A percentile compares a stretch with the other conserved stretches of the same genome.
phyloP scores from a whole-genome alignment of 2,329 filamentous ascomycete species.

The Rhinocladiella similis region DNA sequence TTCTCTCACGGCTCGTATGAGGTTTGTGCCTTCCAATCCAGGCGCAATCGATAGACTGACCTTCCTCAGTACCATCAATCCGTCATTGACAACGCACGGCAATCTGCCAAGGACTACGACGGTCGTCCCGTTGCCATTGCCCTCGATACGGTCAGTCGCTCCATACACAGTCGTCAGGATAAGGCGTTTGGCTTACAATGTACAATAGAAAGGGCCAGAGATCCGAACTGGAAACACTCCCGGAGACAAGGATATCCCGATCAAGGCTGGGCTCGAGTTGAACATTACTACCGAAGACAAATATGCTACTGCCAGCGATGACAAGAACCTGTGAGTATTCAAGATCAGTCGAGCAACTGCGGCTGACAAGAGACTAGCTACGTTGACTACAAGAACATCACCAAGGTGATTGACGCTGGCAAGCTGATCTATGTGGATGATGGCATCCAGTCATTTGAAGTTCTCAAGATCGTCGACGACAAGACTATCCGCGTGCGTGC shows the following conservation, averaged over 20 bases:
- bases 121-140: conserved; percentile 95
- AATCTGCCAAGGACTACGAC: conserved; percentile 73
- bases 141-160: conserved; percentile 68
- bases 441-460: conserved; percentile 94
- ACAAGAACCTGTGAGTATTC: conserved; percentile 83
- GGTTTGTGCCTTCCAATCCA: conserved; percentile 37
- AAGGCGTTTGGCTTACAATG: conserved; percentile 31
- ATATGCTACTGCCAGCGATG: conserved; percentile 80
- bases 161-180: neutral
- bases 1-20: conserved; percentile 93
- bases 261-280: conserved; percentile 77
- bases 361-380: conserved; percentile 58
- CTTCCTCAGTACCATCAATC: conserved; percentile 80
- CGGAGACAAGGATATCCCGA: conserved; percentile 73
- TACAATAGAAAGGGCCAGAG: conserved; percentile 70
- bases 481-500: conserved; percentile 84
- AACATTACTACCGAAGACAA: conserved; percentile 97
- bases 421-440: conserved; percentile 98
- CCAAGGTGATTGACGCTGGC: conserved; percentile 89
- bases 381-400: conserved; percentile 99
- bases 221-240: conserved; percentile 79
- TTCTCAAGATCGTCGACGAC: conserved; percentile 81
- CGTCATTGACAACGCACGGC: conserved; percentile 92
- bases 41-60: conserved; percentile 20
- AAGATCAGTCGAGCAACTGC: neutral